Conservation (phyloP, 352 stramenopile species). For the Phytophthora agathidicida region DNA sequence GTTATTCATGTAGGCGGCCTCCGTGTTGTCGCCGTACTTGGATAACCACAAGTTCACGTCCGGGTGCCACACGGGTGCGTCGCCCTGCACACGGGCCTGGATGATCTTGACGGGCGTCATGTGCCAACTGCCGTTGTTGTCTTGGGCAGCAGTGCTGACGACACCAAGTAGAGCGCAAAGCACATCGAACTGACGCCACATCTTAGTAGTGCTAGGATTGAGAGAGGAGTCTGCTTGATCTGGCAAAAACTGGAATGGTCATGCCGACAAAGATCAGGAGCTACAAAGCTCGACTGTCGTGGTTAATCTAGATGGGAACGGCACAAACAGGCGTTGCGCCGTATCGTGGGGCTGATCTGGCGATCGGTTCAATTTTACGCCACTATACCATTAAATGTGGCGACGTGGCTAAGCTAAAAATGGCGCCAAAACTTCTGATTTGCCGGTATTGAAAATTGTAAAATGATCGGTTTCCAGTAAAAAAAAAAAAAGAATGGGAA, state of each 20-base stretch:
- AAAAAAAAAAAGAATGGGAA: too few species aligned
- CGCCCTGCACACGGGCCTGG: slow-evolving; percentile 65
- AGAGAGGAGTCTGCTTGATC: neutral
- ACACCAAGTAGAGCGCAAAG: slow-evolving; percentile 13
- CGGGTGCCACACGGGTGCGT: slow-evolving; percentile 46
- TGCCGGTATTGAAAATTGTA: too few species aligned
- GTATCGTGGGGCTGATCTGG: neutral
- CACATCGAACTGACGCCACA: slow-evolving; percentile 32
- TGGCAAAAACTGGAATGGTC: slow-evolving; percentile 21
- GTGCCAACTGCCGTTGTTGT: slow-evolving; percentile 31
- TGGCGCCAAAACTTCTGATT: neutral
- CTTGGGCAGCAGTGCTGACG: slow-evolving; percentile 1
- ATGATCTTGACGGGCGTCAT: slow-evolving; percentile 59
- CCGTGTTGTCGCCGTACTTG: slow-evolving; percentile 48
- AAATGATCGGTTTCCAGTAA: too few species aligned
- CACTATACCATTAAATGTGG: neutral
- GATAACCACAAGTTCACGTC: slow-evolving; percentile 39
- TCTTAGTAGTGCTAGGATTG: slow-evolving; percentile 6
- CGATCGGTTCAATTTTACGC: neutral
- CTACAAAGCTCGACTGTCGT: neutral
- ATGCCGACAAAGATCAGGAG: too few species aligned
- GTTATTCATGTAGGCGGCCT: slow-evolving; percentile 38
- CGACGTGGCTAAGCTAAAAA: neutral
- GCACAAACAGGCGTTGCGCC: neutral
- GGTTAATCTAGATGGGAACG: too few species aligned